Base-by-base conservation (phyloP, 768 basidiomycete species). In the Macrocybe gigantea region DNA sequence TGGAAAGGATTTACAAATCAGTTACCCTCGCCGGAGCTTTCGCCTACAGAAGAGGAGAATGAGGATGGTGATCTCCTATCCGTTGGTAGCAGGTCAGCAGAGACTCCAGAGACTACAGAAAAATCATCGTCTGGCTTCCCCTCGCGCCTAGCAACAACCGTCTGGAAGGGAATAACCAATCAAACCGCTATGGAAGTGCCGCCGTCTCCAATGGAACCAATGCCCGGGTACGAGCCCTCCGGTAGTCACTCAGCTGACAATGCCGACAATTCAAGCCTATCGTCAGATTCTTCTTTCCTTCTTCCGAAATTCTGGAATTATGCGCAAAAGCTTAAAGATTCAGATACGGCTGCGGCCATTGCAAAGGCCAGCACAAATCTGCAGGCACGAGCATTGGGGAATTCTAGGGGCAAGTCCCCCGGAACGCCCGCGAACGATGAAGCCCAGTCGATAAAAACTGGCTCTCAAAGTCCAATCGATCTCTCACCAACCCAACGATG, bases 151-250 rank as follows among this genome's bases (percentile, higher is more conserved):
- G 78, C 83, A 7, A 78, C 66, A 48, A 79, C 77, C n/a, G 74
- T 88, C 14, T 88, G 85, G 86, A 74, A 76, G 58, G 87, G 86
- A 3, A 80, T 88, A 54, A 86, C 84, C 3, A 88, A 87, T 55
- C 82, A 83, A 60, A 76, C 74, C 49, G 78, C 83, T 2, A 84
- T 85, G 84, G 84, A 84, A n/a, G 65, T 67, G 7, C 75, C 82
- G 12, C 62, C 69, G n/a, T 64, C 73, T 37, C 66, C 72, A 4
- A 38, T 59, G 6, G 63, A 64, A n/a, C 65, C 72, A 9, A 48
- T 58, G 5, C 63, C 66, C 11, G 22, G 22, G 4, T 22, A 22
- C 22, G 2, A 22, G 22, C 22, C 22, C 4, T 22, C 22, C 22
- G 4, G 22, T 22, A 22, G 22, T 22, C 22, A 4, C 22, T 22